Evolutionary conservation across 169 alveolate species (phyloP), one percentile per base, ranked within the genome.

Genomic region (Cryptosporidium sp.): DNA sequence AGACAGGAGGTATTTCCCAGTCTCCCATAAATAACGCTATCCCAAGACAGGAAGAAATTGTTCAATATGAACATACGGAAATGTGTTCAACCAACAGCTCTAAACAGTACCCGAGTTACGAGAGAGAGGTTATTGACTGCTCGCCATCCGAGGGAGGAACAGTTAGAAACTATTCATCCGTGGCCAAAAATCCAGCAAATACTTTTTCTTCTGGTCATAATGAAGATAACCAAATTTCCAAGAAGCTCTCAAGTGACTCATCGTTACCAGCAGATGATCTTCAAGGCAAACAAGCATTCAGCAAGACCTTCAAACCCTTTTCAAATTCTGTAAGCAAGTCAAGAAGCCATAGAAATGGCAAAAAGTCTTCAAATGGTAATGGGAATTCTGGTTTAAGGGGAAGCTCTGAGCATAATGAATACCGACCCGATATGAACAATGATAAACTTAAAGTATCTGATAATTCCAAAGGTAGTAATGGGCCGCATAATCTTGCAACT

Each of bases 291-390:
- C 29, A 55, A 26, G 29, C 67, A 23, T 55, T 26, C 3, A 21
- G 37, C 0, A 55, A 55, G 67, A 9, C 18, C 35, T 55, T 33
- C 51, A 67, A 67, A 21, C 29, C 26, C 29, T 21, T n/a, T n/a
- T 6, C 9, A 7, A 67, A 29, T 33, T 33, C 52, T 9, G 52
- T 3, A 0, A 14, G 29, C 33, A 37, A 33, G 73, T 18, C 55
- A 39, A 39, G 29, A 67, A 5, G 45, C 21, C 45, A 67, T 26
- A 37, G 33, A 29, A 67, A 33, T 29, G 37, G 84, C 39, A 70
- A 45, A 39, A 70, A 43, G 39, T 62, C 84, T 12, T 45, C 84
- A n/a, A 70, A 43, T 14, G 67, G 73, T 21, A 33, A 10, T 23
- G 67, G 67, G 14, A 55, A 3, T 14, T 55, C 67, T 6, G 67